These are phyloP conservation scores for Gossypium davidsonii DNA, from an alignment of 441 rosid genomes.

Conservation along the genomic window DNA sequence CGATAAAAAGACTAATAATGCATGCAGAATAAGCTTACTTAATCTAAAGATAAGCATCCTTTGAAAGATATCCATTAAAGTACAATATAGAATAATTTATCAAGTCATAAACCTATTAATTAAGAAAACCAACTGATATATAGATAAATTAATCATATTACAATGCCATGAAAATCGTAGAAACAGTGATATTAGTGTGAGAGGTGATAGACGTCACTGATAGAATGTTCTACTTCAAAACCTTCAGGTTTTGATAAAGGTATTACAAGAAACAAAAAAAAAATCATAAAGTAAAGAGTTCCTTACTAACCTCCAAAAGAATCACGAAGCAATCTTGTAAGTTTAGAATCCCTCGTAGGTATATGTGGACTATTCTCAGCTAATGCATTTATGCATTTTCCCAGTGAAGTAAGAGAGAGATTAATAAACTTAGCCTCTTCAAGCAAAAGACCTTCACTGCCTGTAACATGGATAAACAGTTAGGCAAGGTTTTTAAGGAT, in stretches of 20 bases:
- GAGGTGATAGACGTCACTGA: not conserved
- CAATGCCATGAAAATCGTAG: not conserved
- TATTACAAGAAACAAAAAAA: not conserved
- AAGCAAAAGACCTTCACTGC: conserved; percentile 77
- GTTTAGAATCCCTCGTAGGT: conserved; percentile 85
- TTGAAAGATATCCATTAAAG: not conserved
- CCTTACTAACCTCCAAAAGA: conserved; percentile 70
- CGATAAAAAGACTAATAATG: not conserved
- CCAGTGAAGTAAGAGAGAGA: conserved; percentile 81
- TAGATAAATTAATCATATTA: not conserved
- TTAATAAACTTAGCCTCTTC: conserved; percentile 94
- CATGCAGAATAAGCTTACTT: not conserved
- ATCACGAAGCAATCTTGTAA: conserved; percentile 90
- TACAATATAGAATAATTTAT: not conserved
- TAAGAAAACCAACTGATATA: not conserved
- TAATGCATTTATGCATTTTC: conserved; percentile 92
- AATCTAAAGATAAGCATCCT: not conserved
- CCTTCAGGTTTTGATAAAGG: not conserved
- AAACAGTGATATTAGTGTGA: not conserved
- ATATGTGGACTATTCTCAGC: conserved; percentile 86
- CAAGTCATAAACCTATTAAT: not conserved
- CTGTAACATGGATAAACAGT: conserved; percentile 29
- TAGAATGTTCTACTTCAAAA: not conserved
- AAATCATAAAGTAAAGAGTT: not conserved
- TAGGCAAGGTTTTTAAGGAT: not conserved